Evolutionary conservation across 1,284 basidiomycete species (phyloP).

Genomic region (Ustilago trichophora): DNA sequence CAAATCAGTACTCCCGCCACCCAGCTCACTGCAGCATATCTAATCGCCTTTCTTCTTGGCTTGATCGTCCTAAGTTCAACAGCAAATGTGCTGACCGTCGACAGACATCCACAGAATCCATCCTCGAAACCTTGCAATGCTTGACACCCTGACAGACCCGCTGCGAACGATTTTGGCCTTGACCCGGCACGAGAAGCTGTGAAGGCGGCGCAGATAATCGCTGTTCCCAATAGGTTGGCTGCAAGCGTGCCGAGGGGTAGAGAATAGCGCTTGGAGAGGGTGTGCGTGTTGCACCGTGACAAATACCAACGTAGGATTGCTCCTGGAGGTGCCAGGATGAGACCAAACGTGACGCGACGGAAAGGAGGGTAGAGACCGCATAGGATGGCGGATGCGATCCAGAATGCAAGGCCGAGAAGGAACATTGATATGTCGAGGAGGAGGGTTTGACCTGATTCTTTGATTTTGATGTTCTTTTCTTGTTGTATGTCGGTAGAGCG

Average conservation of each 20-base stretch:
- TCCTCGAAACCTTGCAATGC: slow-evolving; percentile 72
- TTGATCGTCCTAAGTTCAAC: slow-evolving; percentile 78
- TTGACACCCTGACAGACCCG: slow-evolving; percentile 41
- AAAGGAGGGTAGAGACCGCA: slow-evolving; percentile 81
- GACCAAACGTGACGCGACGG: slow-evolving; percentile 82
- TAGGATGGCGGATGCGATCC: slow-evolving; percentile 73
- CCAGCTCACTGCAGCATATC: slow-evolving; percentile 56
- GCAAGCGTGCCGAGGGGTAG: slow-evolving; percentile 83
- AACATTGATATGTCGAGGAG: slow-evolving; percentile 22
- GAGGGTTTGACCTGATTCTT: slow-evolving; percentile 4
- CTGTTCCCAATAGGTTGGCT: slow-evolving; percentile 79
- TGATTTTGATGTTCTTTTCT: background rate
- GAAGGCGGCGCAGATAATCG: slow-evolving; percentile 44
- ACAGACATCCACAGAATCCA: slow-evolving; percentile 94
- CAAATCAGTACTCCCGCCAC: slow-evolving; percentile 46
- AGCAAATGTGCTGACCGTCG: slow-evolving; percentile 91
- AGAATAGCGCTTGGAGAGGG: slow-evolving; percentile 71
- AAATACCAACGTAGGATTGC: slow-evolving; percentile 84
- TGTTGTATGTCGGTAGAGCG: background rate
- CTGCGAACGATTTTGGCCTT: background rate
- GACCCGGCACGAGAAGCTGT: slow-evolving; percentile 43
- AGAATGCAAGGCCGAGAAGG: slow-evolving; percentile 57
- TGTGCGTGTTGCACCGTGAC: slow-evolving; percentile 75
- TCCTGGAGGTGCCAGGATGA: slow-evolving; percentile 89
- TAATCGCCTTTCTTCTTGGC: slow-evolving; percentile 44